Evolutionary conservation across 169 alveolate species (phyloP).

Genomic region (Haemoproteus tartakovskyi): DNA sequence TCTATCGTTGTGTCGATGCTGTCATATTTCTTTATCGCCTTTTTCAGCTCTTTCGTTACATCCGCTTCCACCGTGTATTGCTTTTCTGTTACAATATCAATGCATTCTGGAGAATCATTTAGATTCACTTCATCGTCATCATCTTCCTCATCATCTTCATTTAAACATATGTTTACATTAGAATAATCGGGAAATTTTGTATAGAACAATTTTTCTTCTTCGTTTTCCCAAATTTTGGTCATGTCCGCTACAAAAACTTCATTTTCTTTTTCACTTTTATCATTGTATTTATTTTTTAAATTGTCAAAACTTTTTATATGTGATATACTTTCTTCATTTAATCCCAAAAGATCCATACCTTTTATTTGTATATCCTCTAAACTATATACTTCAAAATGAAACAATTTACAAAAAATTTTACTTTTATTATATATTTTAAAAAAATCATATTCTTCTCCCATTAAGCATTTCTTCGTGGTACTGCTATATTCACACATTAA

Average conservation of each 20-base stretch:
- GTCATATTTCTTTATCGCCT: too few species aligned
- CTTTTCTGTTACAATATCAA: too few species aligned
- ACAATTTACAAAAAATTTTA: conserved; percentile 4
- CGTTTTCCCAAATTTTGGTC: conserved; percentile 6
- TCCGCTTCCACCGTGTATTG: neutral
- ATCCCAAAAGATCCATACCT: conserved; percentile 24
- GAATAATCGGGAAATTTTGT: conserved; percentile 42
- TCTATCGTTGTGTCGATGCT: too few species aligned
- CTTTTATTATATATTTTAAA: conserved; percentile 23
- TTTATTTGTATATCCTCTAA: conserved; percentile 19
- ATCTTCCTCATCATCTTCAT: conserved; percentile 37
- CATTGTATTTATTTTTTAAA: conserved; percentile 11
- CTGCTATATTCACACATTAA: conserved; percentile 22
- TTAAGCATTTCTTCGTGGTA: neutral
- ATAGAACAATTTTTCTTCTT: conserved; percentile 20
- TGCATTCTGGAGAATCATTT: neutral
- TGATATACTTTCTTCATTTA: conserved; percentile 15
- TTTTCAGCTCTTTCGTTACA: neutral
- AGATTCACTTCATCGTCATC: conserved; percentile 3
- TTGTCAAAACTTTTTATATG: conserved; percentile 25
- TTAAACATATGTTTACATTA: conserved; percentile 7
- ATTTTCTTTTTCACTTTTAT: conserved; percentile 8
- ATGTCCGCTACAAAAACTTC: conserved; percentile 5
- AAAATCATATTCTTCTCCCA: conserved; percentile 8
- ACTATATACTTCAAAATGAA: neutral